These are phyloP conservation scores for Pouteria glomerata DNA, from an alignment of 148 eudicot genomes.

Conservation along the genomic window DNA sequence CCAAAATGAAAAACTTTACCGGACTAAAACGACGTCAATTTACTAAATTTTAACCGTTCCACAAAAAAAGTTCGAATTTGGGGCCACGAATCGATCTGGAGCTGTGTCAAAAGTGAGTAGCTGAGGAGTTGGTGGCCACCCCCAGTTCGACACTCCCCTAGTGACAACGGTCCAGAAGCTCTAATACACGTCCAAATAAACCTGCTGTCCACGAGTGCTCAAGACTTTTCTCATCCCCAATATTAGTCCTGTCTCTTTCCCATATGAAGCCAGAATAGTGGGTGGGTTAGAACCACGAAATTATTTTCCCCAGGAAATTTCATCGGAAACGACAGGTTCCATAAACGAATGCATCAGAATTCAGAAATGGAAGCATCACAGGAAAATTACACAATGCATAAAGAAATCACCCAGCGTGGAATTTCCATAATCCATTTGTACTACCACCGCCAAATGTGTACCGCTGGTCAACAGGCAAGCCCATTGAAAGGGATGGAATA, in stretches of 20 bases:
- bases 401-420: neutral
- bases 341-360: neutral
- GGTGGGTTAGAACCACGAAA: neutral
- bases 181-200: neutral
- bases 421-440: neutral
- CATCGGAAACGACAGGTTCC: neutral
- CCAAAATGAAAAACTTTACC: too few species aligned
- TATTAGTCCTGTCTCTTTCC: neutral
- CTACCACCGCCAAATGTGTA: neutral
- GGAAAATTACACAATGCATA: neutral
- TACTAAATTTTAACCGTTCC: too few species aligned
- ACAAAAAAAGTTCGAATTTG: too few species aligned
- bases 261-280: neutral
- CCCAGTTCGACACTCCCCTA: constrained; percentile 10
- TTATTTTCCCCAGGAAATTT: neutral
- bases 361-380: neutral
- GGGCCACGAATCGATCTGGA: too few species aligned
- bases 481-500: neutral
- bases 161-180: neutral
- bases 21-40: too few species aligned
- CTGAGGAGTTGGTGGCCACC: too few species aligned
- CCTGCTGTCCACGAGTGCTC: neutral
- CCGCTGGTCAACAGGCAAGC: neutral
- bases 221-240: neutral
- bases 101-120: too few species aligned